Evolutionary conservation across 2,329 filamentous ascomycete genomes (phyloP), one percentile per base, ranked within the genome.

Genomic region (Aspergillus niger): DNA sequence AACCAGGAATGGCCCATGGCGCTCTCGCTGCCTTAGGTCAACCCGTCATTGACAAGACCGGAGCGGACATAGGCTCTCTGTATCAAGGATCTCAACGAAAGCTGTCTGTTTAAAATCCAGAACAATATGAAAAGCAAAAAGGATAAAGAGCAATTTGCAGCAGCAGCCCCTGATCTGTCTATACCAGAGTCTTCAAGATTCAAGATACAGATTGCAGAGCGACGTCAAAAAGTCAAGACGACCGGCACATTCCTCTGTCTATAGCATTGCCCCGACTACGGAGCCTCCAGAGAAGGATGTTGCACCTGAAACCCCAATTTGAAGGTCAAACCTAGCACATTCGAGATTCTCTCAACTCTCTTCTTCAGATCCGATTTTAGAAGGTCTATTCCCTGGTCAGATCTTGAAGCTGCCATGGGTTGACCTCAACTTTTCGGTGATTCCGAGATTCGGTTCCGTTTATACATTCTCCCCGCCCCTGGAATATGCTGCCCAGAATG

Each of bases 41-140:
- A 8, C 79, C 79, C 49, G 58, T 83, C 3, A 38, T 70, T 1
- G 69, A 77, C 0, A 78, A 77, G 26, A 63, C 73, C 0, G 80
- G 80, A 2, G 70, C 73, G 0, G 78, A 72, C n/a, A 61, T 83
- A 13, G 77, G 75, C 1, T 75, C 75, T 44, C 65, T 83, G 0
- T 84, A 82, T 61, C 70, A 80, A 48, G 77, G 77, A 81, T 48
- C 55, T 80, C 6, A 65, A 82, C 2, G 70, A 80, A 0, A 74
- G 79, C 1, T 77, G 74, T 55, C 48, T 82, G 0, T 39, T 63
- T 1, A 67, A 72, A 5, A 61, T 83, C 0, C 58, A 77, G 17
- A 60, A 63, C 59, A 70, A 17, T 22, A 43, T 39, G 6, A 8
- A 15, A 11, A 20, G 28, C 41, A 43, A 4, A 4, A 11, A 22